Conservation (phyloP, 257 asterid species). For the Verbascum thapsus region DNA sequence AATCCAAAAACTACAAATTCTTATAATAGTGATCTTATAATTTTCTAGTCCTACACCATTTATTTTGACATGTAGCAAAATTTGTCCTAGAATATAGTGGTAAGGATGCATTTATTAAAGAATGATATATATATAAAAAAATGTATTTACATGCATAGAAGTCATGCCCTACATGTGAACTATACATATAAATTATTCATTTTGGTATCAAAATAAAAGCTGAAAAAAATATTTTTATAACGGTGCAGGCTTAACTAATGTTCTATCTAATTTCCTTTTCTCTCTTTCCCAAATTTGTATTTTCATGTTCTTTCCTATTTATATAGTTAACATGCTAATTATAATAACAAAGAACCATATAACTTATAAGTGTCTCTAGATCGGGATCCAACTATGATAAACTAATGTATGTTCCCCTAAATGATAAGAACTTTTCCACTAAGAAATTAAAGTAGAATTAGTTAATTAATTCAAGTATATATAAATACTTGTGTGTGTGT, state of each 20-base stretch:
- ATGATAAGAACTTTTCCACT: constrained; percentile 23
- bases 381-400: constrained; percentile 29
- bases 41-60: constrained; percentile 19
- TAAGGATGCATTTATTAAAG: constrained; percentile 13
- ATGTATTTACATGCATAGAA: neutral
- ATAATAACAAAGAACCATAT: constrained; percentile 21
- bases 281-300: neutral
- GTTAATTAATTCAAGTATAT: neutral
- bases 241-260: neutral
- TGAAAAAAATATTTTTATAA: neutral
- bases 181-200: constrained; percentile 4
- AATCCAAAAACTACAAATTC: too few relatives aligned
- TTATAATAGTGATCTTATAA: too few relatives aligned
- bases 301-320: constrained; percentile 7
- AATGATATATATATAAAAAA: neutral
- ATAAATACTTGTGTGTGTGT: neutral
- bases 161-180: constrained; percentile 22
- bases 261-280: neutral
- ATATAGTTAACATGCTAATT: too few relatives aligned
- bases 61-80: constrained; percentile 11
- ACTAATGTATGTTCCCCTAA: constrained; percentile 24
- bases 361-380: constrained; percentile 17
- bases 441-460: neutral
- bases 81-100: neutral
- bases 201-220: neutral